These are phyloP conservation scores for Aphanocladium album DNA, from an alignment of 2,329 filamentous ascomycete genomes.

Conservation along the genomic window DNA sequence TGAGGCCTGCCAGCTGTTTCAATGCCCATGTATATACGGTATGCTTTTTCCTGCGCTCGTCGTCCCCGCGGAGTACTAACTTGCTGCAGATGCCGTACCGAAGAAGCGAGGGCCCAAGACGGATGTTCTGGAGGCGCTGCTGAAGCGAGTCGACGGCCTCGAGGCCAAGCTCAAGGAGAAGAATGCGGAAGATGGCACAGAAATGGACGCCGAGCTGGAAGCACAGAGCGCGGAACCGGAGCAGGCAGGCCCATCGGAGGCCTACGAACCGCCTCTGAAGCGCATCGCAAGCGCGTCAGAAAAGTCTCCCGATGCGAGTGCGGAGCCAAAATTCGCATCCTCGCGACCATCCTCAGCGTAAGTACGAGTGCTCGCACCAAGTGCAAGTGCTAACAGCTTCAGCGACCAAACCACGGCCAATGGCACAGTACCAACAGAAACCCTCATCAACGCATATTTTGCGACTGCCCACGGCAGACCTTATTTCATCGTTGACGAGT, in stretches of 20 bases:
- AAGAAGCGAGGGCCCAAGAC: slow-evolving; percentile 90
- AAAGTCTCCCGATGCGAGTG: slow-evolving; percentile 28
- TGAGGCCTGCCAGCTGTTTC: slow-evolving; percentile 84
- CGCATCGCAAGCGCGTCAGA: slow-evolving; percentile 33
- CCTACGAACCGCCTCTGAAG: slow-evolving; percentile 37
- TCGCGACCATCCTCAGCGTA: background rate
- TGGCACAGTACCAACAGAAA: slow-evolving; percentile 48
- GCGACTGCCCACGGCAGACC: slow-evolving; percentile 74
- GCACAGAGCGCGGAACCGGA: background rate
- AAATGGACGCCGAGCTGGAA: background rate
- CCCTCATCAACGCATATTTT: slow-evolving; percentile 75
- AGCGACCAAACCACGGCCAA: slow-evolving; percentile 42
- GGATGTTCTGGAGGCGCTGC: slow-evolving; percentile 75
- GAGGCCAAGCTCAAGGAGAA: slow-evolving; percentile 74
- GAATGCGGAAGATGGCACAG: slow-evolving; percentile 32
- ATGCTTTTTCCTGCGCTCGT: too few relatives aligned
- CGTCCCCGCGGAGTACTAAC: too few relatives aligned
- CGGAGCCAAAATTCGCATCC: slow-evolving; percentile 37
- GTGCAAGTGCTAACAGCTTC: slow-evolving; percentile 9
- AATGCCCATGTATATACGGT: slow-evolving; percentile 87
- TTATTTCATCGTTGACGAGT: slow-evolving; percentile 76
- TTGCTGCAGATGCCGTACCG: slow-evolving; percentile 67
- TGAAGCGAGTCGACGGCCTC: slow-evolving; percentile 80
- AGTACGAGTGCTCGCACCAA: background rate
- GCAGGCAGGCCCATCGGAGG: slow-evolving; percentile 23